Base-by-base conservation (phyloP, 371 early-diverging fungal genomes). In the Dichotomocladium elegans region DNA sequence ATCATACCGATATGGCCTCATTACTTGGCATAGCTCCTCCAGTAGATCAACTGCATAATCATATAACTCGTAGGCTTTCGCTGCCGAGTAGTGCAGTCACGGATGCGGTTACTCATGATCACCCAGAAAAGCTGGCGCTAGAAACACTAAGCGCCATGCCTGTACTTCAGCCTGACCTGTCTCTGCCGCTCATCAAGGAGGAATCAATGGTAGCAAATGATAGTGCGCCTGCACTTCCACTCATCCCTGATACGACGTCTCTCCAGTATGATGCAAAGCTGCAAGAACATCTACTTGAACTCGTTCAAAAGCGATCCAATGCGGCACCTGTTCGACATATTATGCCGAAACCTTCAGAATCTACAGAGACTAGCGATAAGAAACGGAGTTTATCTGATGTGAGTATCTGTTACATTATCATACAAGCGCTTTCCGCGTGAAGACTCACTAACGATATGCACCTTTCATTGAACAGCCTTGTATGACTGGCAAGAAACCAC, bases 21-120 rank as follows among this genome's bases (percentile, higher is more conserved):
- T 15, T 37, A 41, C 19, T 40, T 25, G 41, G 21, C 6, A 27
- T 21, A 28, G 21, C 37, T 15, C 0, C 1, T 1, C 17, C 35
- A 44, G 22, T 21, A 45, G 2, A 37, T 17, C 37, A 11, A 15
- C 37, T 21, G 21, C 37, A 37, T 1, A 51, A 62, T 21, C 51
- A 50, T 25, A 41, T 63, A 29, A 27, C 53, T 25, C 57, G 69
- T 40, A 51, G 72, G 11, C 68, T 64, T 3, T 71, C 72, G 9
- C 51, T 71, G 44, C 72, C 72, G 4, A 71, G 72, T 25, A 71
- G 60, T 51, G 56, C 72, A 2, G 68, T 71, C 1, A 60, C 63
- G 12, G 72, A 64, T 17, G 56, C 72, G 1, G 68, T 71, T 2
- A 60, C 63, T n/a, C 68, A 64, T 17, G 61, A 48, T 35, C 37